Evolutionary conservation across 768 basidiomycete genomes (phyloP), one percentile per base, ranked within the genome.

Genomic region (Boletus pseudo-olivaceus): DNA sequence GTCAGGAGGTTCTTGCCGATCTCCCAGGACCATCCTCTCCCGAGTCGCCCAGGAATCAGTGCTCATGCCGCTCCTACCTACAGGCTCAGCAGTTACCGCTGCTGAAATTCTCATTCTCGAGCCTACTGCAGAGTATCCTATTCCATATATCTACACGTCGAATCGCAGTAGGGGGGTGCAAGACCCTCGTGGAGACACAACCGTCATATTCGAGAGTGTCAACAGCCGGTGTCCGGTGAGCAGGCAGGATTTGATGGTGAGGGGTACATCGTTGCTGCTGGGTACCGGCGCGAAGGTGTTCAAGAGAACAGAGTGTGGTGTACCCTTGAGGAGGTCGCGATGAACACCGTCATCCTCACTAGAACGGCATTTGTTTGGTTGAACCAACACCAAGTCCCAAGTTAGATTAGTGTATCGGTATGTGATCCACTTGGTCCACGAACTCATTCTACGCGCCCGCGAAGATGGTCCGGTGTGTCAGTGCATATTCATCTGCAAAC

Each of bases 91-190:
- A 23, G 23, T 23, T 23, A 23, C 23, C 23, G 23, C 23, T 23
- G 23, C 23, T 4, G 23, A 23, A 23, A 23, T 23, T 23, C 23
- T 23, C 23, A 15, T 35, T 55, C 81, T 85, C 0, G 55, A 73
- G 15, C 73, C 77, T 2, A 77, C 76, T 2, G 29, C 52, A 4
- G 60, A 63, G 20, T 88, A 83, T 73, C 78, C 76, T 0, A 71
- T 60, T 2, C 75, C 79, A 0, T 83, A 79, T 59, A 78, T 88
- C 59, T 89, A 87, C 69, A 78, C 76, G 15, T 86, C 85, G 5
- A 89, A 88, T 71, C 77, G 86, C 39, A 85, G 87, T 68, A 75
- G 74, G 23, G 23, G 23, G 23, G 23, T 23, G 4, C 23, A 23
- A 23, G 23, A 23, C 23, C 23, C 23, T 23, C 75, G 77, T 10